Evolutionary conservation across 148 eudicot genomes (phyloP), one percentile per base, ranked within the genome.

Genomic region (Amaranthus cruentus): DNA sequence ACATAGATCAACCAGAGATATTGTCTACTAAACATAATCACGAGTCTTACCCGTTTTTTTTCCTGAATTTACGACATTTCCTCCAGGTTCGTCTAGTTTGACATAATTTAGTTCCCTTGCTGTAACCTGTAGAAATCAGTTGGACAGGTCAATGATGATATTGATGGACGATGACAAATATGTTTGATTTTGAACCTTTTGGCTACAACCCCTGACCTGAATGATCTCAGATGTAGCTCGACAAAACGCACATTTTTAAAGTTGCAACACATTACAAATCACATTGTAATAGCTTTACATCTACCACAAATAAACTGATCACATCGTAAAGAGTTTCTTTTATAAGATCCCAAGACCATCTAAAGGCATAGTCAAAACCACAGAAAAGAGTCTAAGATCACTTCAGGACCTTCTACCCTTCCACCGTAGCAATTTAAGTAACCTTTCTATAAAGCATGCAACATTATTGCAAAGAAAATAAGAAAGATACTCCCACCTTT

Each of bases 81-180:
- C 51, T 49, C 43, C 78, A 82, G 80, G 75, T 59, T 78, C 84
- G 73, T 55, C 44, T 53, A 62, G 78, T 62, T 76, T 65, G 62
- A 88, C 89, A 80, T 79, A 87, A 79, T 88, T 90, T 70, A 87
- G 71, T 68, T 87, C 89, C 71, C 76, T 79, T 76, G 78, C 91
- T 15, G 12, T 63, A 6, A 90, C 85, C 96, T 90, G 62, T 65
- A 73, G 47, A 79, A 72, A 72, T 38, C 58, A 63, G 7, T 18
- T 62, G 57, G n/a, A 64, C 73, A 42, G 59, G 57, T 71, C 4
- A 66, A 66, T 50, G 60, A 56, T 49, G 65, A 2, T 28, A 55
- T 2, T 28, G 44, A 58, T 13, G 28, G 54, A 72, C 11, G 13
- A 42, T 12, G 8, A 52, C 63, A 49, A 18, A 62, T 70, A 38